Evolutionary conservation across 2,329 filamentous ascomycete species (phyloP).

Genomic region (Xylaria sp.): DNA sequence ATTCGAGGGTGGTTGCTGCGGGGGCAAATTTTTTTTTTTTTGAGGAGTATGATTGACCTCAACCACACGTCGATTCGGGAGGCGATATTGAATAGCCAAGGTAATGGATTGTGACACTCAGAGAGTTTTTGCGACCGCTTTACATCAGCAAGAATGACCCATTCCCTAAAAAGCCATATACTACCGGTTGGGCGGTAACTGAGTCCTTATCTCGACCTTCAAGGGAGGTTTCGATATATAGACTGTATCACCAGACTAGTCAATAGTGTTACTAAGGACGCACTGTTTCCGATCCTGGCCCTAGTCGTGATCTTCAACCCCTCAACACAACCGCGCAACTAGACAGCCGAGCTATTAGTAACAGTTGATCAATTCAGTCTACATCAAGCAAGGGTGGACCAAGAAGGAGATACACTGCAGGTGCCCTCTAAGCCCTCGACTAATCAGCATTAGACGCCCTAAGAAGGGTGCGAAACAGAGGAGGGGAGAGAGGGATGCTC

Average conservation of each 20-base stretch:
- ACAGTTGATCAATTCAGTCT: background rate
- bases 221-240: constrained; percentile 18
- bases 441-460: constrained; percentile 17
- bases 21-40: background rate
- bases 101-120: background rate
- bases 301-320: constrained; percentile 16
- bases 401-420: constrained; percentile 7
- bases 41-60: constrained; percentile 8
- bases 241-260: constrained; percentile 17
- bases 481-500: constrained; percentile 9
- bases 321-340: background rate
- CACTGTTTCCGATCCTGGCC: constrained; percentile 6
- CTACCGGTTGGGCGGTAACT: background rate
- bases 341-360: background rate
- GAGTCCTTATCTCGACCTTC: background rate
- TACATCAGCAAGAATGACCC: background rate
- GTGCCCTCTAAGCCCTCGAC: constrained; percentile 8
- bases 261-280: constrained; percentile 11
- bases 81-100: constrained; percentile 7
- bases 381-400: constrained; percentile 8
- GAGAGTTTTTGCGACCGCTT: background rate
- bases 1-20: constrained; percentile 4
- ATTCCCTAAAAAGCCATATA: background rate
- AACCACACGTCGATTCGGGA: constrained; percentile 8
- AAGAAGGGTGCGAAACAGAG: constrained; percentile 26